Evolutionary conservation across 169 alveolate genomes (phyloP).

Genomic region (Toxoplasma gondii): DNA sequence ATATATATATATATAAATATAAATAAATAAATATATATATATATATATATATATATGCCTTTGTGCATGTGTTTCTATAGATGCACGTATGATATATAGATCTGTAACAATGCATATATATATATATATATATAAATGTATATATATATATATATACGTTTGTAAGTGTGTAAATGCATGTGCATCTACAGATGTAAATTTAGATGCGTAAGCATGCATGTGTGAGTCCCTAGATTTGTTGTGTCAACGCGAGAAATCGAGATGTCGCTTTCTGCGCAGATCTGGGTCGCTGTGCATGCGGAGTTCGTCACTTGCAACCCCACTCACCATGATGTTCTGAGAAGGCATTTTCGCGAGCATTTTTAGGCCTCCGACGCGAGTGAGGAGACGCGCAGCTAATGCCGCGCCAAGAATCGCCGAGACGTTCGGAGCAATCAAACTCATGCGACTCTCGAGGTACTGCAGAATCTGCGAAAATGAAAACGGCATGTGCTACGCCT

Average conservation of each 20-base stretch:
- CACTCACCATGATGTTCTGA: slow-evolving; percentile 84
- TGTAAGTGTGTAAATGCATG: not conserved
- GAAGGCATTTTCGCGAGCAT: slow-evolving; percentile 93
- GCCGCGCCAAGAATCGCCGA: slow-evolving; percentile 95
- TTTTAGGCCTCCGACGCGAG: slow-evolving; percentile 94
- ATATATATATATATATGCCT: too few relatives aligned
- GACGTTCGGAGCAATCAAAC: slow-evolving; percentile 95
- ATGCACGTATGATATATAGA: not conserved
- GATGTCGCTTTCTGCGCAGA: too few relatives aligned
- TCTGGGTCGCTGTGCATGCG: not conserved
- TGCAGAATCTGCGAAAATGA: slow-evolving; percentile 50
- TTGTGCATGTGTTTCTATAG: too few relatives aligned
- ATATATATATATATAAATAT: not conserved
- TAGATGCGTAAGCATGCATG: not conserved
- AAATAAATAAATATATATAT: not conserved
- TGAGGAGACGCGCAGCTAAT: slow-evolving; percentile 96
- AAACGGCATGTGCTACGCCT: not conserved
- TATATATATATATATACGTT: not conserved
- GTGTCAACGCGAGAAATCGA: too few relatives aligned
- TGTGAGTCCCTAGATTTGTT: too few relatives aligned
- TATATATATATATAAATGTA: not conserved
- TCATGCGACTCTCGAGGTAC: slow-evolving; percentile 91
- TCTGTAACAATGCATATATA: not conserved
- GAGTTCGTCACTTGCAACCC: not conserved
- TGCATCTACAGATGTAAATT: not conserved